Percentiles rank a stretch among this genome's conserved stretches.
Conservation (phyloP, 148 eudicot genomes). For the Chenopodium suecicum region DNA sequence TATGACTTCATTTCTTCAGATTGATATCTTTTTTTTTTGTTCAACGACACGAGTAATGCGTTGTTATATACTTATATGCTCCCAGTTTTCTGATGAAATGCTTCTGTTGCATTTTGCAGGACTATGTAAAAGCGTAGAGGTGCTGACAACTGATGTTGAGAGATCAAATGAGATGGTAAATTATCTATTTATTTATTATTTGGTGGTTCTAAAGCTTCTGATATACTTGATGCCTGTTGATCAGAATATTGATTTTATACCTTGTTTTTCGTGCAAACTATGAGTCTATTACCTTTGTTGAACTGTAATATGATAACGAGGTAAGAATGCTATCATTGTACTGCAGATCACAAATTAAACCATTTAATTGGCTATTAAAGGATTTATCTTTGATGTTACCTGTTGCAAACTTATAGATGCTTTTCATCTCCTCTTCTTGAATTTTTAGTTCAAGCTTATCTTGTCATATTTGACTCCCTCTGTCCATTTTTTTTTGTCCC, state of each 20-base stretch:
- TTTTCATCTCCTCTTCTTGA: no score
- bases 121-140: slow-evolving; percentile 70
- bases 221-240: not conserved
- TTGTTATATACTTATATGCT: not conserved
- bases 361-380: no score
- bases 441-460: no score
- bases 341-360: not conserved
- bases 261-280: not conserved
- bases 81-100: not conserved
- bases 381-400: no score
- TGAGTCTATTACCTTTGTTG: not conserved
- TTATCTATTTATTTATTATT: slow-evolving; percentile 3
- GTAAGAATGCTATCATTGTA: not conserved
- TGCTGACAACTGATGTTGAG: slow-evolving; percentile 71
- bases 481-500: no score
- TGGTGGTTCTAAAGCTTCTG: slow-evolving; percentile 1
- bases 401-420: no score
- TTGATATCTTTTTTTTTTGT: not conserved
- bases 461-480: no score
- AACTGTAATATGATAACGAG: not conserved
- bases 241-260: not conserved
- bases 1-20: not conserved
- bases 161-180: slow-evolving; percentile 87
- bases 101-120: slow-evolving; percentile 42
- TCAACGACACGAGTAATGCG: not conserved